Conservation (phyloP, 192 early-diverging fungal genomes). For the Pecoramyces ruminantium region DNA sequence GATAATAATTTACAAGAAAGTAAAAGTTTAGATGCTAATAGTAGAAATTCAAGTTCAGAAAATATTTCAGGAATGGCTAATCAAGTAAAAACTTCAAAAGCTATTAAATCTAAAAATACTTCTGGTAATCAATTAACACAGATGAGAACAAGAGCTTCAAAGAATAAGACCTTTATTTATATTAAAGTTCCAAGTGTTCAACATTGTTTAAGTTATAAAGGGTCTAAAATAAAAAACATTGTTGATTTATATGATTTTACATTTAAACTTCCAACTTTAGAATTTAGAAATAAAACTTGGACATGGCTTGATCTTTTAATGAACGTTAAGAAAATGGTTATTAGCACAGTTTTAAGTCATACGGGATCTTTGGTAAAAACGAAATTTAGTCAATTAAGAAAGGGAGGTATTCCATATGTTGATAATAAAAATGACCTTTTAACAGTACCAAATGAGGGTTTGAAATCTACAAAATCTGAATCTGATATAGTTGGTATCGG, state of each 20-base stretch:
- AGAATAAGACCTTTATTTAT: conserved; percentile 79
- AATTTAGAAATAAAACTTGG: conserved; percentile 71
- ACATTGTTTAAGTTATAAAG: conserved; percentile 74
- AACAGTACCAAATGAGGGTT: neutral
- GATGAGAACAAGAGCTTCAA: conserved; percentile 70
- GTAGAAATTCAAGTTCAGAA: neutral
- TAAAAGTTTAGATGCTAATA: neutral
- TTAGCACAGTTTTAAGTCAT: neutral
- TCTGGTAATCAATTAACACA: conserved; percentile 38
- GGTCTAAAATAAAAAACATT: conserved; percentile 59
- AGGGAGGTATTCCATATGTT: neutral
- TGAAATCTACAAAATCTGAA: neutral
- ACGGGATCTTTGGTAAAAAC: neutral
- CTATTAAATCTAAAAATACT: conserved; percentile 28
- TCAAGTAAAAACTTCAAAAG: neutral
- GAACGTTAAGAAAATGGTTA: conserved; percentile 34
- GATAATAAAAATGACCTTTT: neutral
- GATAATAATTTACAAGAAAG: neutral
- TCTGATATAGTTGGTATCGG: neutral
- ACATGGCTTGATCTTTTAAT: conserved; percentile 54
- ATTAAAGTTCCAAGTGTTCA: conserved; percentile 69
- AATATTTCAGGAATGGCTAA: neutral
- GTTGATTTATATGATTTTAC: conserved; percentile 58
- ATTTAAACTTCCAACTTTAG: conserved; percentile 54
- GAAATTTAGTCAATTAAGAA: neutral